Conservation (phyloP, 495 filamentous ascomycete species). For the Aspergillus conjunctus region DNA sequence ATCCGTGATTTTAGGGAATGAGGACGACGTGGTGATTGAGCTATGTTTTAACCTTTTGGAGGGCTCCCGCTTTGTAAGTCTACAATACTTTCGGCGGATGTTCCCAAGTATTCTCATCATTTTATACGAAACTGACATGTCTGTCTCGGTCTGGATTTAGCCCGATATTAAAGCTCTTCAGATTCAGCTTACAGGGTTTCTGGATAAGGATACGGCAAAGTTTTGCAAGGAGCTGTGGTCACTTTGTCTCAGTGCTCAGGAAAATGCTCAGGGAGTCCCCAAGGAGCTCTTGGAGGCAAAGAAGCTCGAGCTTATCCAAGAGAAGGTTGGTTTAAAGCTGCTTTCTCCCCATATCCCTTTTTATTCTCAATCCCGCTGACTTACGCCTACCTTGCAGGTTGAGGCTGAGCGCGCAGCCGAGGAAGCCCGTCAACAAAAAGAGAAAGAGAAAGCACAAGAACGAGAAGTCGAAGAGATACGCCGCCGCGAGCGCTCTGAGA, state of each 20-base stretch:
- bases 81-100: not conserved
- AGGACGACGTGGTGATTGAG: slow-evolving; percentile 95
- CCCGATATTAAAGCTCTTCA: slow-evolving; percentile 94
- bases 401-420: slow-evolving; percentile 83
- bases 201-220: slow-evolving; percentile 85
- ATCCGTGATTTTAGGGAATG: slow-evolving; percentile 80
- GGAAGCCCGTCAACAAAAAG: slow-evolving; percentile 67
- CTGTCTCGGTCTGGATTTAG: slow-evolving; percentile 45
- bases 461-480: slow-evolving; percentile 65
- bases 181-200: slow-evolving; percentile 89
- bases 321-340: slow-evolving; percentile 64
- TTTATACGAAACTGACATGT: slow-evolving; percentile 3
- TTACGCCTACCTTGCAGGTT: slow-evolving; percentile 52
- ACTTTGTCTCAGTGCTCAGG: slow-evolving; percentile 85
- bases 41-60: slow-evolving; percentile 89
- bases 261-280: slow-evolving; percentile 84
- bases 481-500: slow-evolving; percentile 73
- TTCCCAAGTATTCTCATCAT: too few species aligned
- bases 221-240: slow-evolving; percentile 97
- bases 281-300: slow-evolving; percentile 95
- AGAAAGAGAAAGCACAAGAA: slow-evolving; percentile 61
- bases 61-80: slow-evolving; percentile 73
- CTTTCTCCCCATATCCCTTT: not conserved
- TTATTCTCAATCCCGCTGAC: slow-evolving; percentile 14
- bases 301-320: slow-evolving; percentile 89